Base-by-base conservation (phyloP, 768 basidiomycete species). In the Lentinula detonsa region DNA sequence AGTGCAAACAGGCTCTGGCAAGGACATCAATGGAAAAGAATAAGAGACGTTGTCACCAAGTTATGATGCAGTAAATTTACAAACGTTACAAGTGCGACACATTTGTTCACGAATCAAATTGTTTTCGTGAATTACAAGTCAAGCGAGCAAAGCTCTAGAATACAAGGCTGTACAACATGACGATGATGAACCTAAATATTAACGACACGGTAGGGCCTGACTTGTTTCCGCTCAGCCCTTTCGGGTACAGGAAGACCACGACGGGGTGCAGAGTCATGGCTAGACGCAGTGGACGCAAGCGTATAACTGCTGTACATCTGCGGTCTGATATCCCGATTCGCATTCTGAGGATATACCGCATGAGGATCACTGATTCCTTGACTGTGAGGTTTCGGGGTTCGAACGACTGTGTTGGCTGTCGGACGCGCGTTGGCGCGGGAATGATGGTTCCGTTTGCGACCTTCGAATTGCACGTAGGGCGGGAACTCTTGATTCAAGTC, bases 1-100 rank as follows among this genome's bases (percentile, higher is more conserved):
- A 65, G 64, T 43, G 61, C 61, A 34, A 70, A 70, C 52, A 28
- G 54, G 28, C 45, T 68, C 23, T 70, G 69, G 66, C 43, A 48
- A 7, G 65, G 64, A 1, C 67, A 70, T 58, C 45, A 46, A 10
- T 70, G 69, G 69, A 63, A 64, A 56, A 61, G 21, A 16, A 59
- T 69, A 49, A 65, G 62, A 57, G 65, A 69, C 37, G 54, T 66
- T 3, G 28, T 56, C 23, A 56, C 40, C 15, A n/a, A 15, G 21
- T 56, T 56, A 9, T 56, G 31, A 56, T n/a, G 9, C 37, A 7
- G 8, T 18, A 42, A 4, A 40, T 42, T 16, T 5, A n/a, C 43
- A 8, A 45, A 28, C 3, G 28, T 28, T 40, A 40, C 5, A 10
- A 40, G 15, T 43, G 6, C 42, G 6, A 16, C 16, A 43, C 42